phyloP scores from a whole-genome alignment of 2,329 filamentous ascomycete genomes.

The Microcyclospora tardicrescens region DNA sequence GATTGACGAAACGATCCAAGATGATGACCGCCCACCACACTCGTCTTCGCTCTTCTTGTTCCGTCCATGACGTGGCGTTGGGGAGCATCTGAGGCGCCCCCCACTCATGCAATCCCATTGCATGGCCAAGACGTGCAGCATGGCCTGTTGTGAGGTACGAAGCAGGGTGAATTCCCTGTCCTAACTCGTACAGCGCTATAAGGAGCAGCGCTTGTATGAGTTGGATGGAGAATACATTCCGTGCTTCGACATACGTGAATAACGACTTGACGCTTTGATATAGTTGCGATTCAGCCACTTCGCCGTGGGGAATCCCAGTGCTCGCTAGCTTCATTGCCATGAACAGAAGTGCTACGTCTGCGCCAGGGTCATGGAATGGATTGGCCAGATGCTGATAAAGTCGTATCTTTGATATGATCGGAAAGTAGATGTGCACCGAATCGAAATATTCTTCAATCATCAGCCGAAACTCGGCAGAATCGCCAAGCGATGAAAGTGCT shows the following conservation, averaged over 20 bases:
- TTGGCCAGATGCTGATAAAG: slow-evolving; percentile 29
- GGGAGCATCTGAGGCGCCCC: slow-evolving; percentile 26
- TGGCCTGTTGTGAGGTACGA: slow-evolving; percentile 37
- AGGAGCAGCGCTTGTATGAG: slow-evolving; percentile 36
- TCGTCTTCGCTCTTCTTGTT: slow-evolving; percentile 34
- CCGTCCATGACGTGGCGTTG: slow-evolving; percentile 31
- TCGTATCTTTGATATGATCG: slow-evolving; percentile 36
- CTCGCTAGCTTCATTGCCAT: slow-evolving; percentile 36
- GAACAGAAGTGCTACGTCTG: slow-evolving; percentile 36
- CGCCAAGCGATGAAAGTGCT: slow-evolving; percentile 24
- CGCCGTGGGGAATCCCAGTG: slow-evolving; percentile 23
- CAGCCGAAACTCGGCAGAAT: slow-evolving; percentile 25
- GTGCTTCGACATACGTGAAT: slow-evolving; percentile 28
- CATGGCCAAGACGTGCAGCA: slow-evolving; percentile 33
- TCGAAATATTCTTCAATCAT: slow-evolving; percentile 31
- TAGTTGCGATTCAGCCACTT: slow-evolving; percentile 24
- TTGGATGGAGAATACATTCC: slow-evolving; percentile 31
- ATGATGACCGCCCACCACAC: slow-evolving; percentile 39
- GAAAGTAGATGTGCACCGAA: slow-evolving; percentile 36
- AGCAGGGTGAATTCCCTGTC: slow-evolving; percentile 38
- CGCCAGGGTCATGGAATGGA: slow-evolving; percentile 31
- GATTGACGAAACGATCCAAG: slow-evolving; percentile 29
- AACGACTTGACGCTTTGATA: slow-evolving; percentile 35
- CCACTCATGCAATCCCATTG: slow-evolving; percentile 33
- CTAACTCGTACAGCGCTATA: slow-evolving; percentile 36